Conservation (phyloP, 352 stramenopile species). For the Plasmopara muralis region DNA sequence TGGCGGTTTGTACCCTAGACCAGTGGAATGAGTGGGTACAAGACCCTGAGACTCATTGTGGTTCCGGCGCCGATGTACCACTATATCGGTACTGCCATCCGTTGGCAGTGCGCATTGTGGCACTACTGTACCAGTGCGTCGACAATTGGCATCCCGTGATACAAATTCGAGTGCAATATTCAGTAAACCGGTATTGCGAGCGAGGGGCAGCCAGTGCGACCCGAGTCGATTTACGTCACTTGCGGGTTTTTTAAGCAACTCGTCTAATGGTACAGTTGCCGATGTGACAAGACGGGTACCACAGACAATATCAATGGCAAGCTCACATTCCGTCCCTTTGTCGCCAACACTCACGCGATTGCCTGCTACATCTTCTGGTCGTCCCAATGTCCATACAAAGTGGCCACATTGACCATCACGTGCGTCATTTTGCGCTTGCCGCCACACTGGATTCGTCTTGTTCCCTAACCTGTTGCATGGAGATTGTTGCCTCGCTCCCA, state of each 20-base stretch:
- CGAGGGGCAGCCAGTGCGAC: slow-evolving; percentile 41
- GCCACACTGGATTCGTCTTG: slow-evolving; percentile 41
- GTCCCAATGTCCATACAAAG: slow-evolving; percentile 29
- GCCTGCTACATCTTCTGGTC: slow-evolving; percentile 17
- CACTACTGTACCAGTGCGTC: too few species aligned
- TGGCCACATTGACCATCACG: slow-evolving; percentile 35
- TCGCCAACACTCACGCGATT: slow-evolving; percentile 5
- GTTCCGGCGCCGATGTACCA: too few species aligned
- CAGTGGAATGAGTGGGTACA: too few species aligned
- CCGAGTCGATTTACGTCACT: slow-evolving; percentile 15
- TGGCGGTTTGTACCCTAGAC: too few species aligned
- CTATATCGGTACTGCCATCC: too few species aligned
- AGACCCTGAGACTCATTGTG: too few species aligned
- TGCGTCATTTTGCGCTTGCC: slow-evolving; percentile 7
- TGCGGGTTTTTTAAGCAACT: slow-evolving; percentile 20
- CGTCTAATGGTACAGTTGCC: slow-evolving; percentile 29
- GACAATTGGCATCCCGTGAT: too few species aligned
- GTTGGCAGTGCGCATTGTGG: too few species aligned
- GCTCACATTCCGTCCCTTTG: slow-evolving; percentile 28
- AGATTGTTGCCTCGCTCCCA: slow-evolving; percentile 40
- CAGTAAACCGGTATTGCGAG: slow-evolving; percentile 34
- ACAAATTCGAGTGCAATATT: slow-evolving; percentile 47
- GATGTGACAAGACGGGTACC: slow-evolving; percentile 38
- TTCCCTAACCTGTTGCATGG: slow-evolving; percentile 32
- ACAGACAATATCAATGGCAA: slow-evolving; percentile 53